Conservation (phyloP, 2,329 filamentous ascomycete species). For the Colletotrichum nymphaeae region DNA sequence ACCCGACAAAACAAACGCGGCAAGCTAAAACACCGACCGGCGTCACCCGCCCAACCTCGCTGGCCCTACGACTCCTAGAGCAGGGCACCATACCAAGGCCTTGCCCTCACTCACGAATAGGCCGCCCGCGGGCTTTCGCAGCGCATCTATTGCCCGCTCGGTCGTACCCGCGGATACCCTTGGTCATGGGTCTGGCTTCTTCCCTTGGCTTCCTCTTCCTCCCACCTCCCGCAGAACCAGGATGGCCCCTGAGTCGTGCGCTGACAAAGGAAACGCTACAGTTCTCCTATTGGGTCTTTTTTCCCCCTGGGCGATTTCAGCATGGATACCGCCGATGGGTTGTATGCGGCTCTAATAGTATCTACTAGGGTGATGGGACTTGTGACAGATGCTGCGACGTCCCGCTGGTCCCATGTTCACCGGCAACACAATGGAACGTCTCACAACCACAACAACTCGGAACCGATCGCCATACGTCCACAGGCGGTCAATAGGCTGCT, state of each 20-base stretch:
- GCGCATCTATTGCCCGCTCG: constrained; percentile 2
- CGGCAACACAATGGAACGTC: not conserved
- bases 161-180: not conserved
- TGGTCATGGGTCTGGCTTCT: not conserved
- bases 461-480: constrained; percentile 3
- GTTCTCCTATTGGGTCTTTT: constrained; percentile 17
- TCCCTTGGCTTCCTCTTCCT: not conserved
- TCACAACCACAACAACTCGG: not conserved
- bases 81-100: not conserved
- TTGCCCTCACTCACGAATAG: not conserved
- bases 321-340: not conserved
- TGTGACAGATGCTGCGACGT: constrained; percentile 32
- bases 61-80: not conserved
- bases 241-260: not conserved
- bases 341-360: constrained; percentile 16
- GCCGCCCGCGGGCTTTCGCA: not conserved
- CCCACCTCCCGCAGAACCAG: not conserved
- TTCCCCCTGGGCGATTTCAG: not conserved
- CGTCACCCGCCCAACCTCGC: not conserved
- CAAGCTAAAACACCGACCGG: constrained; percentile 19
- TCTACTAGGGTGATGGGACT: not conserved
- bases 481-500: not conserved
- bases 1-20: not conserved
- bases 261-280: constrained; percentile 9
- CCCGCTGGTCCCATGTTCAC: constrained; percentile 20